Evolutionary conservation across 495 filamentous ascomycete genomes (phyloP).

Genomic region (Aspergillus campestris): DNA sequence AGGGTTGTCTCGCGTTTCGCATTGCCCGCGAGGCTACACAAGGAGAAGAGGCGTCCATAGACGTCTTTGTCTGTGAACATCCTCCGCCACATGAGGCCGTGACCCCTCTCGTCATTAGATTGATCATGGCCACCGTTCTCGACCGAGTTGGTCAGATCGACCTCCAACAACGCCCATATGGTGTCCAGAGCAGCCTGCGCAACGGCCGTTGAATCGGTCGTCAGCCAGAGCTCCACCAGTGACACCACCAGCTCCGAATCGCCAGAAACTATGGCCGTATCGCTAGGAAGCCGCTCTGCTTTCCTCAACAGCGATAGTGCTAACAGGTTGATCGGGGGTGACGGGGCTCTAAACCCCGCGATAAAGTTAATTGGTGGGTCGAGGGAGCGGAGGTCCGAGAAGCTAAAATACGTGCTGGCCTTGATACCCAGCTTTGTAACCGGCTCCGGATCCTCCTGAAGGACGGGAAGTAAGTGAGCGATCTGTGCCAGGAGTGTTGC

Average conservation of each 20-base stretch:
- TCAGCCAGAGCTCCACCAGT: conserved; percentile 65
- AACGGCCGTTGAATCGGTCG: conserved; percentile 60
- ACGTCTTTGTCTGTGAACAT: conserved; percentile 59
- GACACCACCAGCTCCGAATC: conserved; percentile 52
- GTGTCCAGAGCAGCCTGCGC: conserved; percentile 58
- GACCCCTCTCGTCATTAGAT: conserved; percentile 38
- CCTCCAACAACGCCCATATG: conserved; percentile 60
- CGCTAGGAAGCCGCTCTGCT: conserved; percentile 48
- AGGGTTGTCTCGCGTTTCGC: conserved; percentile 59
- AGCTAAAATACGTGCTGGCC: conserved; percentile 31
- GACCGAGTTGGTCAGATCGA: conserved; percentile 43
- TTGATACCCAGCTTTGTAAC: conserved; percentile 35
- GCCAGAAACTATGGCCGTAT: conserved; percentile 60
- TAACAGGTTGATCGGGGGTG: conserved; percentile 59
- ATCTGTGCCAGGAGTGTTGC: conserved; percentile 37
- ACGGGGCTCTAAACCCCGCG: conserved; percentile 49
- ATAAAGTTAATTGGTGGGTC: conserved; percentile 39
- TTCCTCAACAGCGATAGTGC: conserved; percentile 66
- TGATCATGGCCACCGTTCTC: conserved; percentile 37
- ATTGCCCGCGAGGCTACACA: conserved; percentile 45
- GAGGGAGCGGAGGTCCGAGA: conserved; percentile 35
- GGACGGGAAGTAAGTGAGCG: conserved; percentile 34
- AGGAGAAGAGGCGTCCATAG: conserved; percentile 54
- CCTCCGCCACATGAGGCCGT: conserved; percentile 64
- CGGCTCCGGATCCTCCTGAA: conserved; percentile 45